Conservation (phyloP, 2,329 filamentous ascomycete species). For the Waltergamsia citrina region DNA sequence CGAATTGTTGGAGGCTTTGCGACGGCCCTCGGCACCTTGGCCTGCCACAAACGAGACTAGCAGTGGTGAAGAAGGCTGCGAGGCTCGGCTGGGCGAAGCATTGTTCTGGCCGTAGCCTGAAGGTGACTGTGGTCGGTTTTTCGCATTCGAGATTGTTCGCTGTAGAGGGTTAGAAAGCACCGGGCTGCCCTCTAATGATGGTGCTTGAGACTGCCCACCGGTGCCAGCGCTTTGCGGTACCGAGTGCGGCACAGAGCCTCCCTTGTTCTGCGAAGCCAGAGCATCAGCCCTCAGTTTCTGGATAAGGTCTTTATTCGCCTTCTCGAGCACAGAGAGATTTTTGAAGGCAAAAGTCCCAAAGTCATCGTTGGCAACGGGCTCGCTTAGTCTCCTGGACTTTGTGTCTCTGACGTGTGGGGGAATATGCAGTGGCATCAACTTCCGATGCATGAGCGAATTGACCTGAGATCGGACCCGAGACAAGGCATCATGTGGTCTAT, state of each 20-base stretch:
- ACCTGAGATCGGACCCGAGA: conserved; percentile 83
- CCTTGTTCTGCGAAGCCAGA: conserved; percentile 56
- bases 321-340: conserved; percentile 90
- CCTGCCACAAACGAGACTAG: conserved; percentile 92
- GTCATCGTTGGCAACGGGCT: conserved; percentile 81
- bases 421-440: conserved; percentile 90
- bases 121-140: conserved; percentile 79
- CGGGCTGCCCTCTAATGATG: conserved; percentile 76
- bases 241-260: too few relatives aligned
- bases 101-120: conserved; percentile 70
- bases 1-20: conserved; percentile 87
- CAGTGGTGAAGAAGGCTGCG: conserved; percentile 60
- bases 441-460: conserved; percentile 76
- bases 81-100: conserved; percentile 79
- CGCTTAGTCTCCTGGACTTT: conserved; percentile 79
- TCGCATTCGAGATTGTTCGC: conserved; percentile 73
- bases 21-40: conserved; percentile 64
- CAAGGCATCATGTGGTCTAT: conserved; percentile 88
- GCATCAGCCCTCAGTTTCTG: conserved; percentile 92
- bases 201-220: conserved; percentile 44
- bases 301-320: conserved; percentile 97
- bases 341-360: conserved; percentile 97
- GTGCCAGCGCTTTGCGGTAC: too few relatives aligned
- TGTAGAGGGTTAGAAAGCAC: conserved; percentile 72
- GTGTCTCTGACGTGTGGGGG: conserved; percentile 91